Base-by-base conservation (phyloP, 2,329 filamentous ascomycete genomes). In the Arthrobotrys iridis region DNA sequence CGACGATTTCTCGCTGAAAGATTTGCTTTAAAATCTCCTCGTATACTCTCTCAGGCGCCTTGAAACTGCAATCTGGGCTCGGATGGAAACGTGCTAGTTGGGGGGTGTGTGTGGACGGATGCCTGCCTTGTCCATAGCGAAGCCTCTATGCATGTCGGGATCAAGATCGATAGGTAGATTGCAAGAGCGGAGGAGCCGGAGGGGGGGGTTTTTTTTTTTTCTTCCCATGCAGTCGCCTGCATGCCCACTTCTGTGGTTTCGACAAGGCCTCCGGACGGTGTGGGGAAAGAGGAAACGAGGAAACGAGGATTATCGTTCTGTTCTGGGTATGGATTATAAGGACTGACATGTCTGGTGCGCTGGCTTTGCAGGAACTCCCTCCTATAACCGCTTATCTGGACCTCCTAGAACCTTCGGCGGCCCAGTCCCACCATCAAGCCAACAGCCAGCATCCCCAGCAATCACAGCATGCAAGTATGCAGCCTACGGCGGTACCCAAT, bases 351-450 rank as follows among this genome's bases (percentile, higher is more conserved):
- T 73, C 26, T 66, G 60, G 68, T 73, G 68, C 52, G 68, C 68
- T 73, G 68, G 68, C 68, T 73, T 73, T 73, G 68, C 68, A 73
- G 68, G 68, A 73, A 73, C 68, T 66, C 68, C 68, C 60, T 66
- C 68, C 68, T 52, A 59, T 73, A 66, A 65, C 68, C 60, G 68
- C 68, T 73, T 73, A 73, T 73, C 68, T 73, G 52, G 60, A 73
- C 68, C 52, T 73, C 33, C 68, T 73, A 20, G 68, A 73, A 65
- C 68, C 68, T 33, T 66, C 68, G 24, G 68, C 35, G 28, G 60
- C 52, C 30, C 68, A 73, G 46, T 40, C 68, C 43, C 60, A 73
- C 64, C 60, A 73, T 48, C 68, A 73, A 50, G 33, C 60, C 24
- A 46, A 66, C 30, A 37, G 52, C 52, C 59, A 73, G 41, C 67